Conservation (phyloP, 129 eudicot species). For the Flaveria ramosissima region DNA sequence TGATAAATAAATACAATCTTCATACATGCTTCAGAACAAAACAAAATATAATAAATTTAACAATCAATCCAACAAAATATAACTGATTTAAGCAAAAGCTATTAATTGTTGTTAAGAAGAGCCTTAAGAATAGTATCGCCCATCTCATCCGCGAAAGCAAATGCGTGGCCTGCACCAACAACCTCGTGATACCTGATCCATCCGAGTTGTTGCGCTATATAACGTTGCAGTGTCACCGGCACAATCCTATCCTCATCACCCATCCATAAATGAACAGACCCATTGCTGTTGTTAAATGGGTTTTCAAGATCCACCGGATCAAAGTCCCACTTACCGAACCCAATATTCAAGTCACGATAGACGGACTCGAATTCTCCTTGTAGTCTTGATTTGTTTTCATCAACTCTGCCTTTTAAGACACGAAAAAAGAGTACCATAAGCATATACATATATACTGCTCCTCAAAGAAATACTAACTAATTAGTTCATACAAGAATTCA, state of each 20-base stretch:
- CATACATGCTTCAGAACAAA: too few relatives aligned
- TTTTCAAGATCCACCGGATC: too few relatives aligned
- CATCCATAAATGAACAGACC: slow-evolving; percentile 50
- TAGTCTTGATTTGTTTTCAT: slow-evolving; percentile 38
- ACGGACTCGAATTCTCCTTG: slow-evolving; percentile 66
- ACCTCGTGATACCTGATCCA: slow-evolving; percentile 70
- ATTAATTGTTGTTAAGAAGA: slow-evolving; percentile 28
- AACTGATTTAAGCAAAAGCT: too few relatives aligned
- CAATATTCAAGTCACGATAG: slow-evolving; percentile 33
- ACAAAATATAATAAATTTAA: too few relatives aligned
- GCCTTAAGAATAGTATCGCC: slow-evolving; percentile 37
- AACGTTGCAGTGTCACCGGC: slow-evolving; percentile 53
- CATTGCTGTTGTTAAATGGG: too few relatives aligned
- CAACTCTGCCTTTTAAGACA: neutral
- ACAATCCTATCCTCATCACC: slow-evolving; percentile 59
- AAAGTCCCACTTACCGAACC: too few relatives aligned
- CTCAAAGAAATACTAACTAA: too few relatives aligned
- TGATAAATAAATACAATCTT: too few relatives aligned
- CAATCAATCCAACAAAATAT: too few relatives aligned
- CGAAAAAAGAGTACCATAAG: neutral
- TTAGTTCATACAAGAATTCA: neutral
- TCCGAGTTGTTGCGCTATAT: slow-evolving; percentile 44
- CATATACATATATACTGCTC: neutral
- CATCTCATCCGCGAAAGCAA: slow-evolving; percentile 47
- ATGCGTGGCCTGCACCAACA: slow-evolving; percentile 54